Evolutionary conservation across 2,329 filamentous ascomycete species (phyloP).

Genomic region (Fusarium praegraminearum): DNA sequence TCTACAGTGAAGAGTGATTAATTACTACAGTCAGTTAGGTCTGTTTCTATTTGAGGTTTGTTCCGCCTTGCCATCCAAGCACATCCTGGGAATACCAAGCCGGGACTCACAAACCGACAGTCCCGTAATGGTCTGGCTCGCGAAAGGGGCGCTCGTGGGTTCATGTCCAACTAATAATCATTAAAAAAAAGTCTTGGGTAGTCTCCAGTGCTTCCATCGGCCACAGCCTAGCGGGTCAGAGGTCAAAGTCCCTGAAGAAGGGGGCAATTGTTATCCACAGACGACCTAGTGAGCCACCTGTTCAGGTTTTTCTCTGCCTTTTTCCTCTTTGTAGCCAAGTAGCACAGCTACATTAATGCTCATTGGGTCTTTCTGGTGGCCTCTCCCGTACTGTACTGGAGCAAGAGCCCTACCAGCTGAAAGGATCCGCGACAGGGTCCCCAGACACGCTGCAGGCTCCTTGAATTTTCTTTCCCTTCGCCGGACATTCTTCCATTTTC

Average conservation of each 20-base stretch:
- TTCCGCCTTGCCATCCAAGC: conserved; percentile 27
- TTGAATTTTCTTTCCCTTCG: conserved; percentile 20
- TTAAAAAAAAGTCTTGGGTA: neutral
- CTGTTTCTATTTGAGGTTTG: conserved; percentile 29
- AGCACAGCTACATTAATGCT: neutral
- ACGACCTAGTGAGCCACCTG: conserved; percentile 13
- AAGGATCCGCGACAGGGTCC: conserved; percentile 44
- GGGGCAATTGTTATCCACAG: conserved; percentile 33
- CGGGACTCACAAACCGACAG: conserved; percentile 21
- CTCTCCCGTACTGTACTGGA: conserved; percentile 6
- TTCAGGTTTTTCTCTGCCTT: conserved; percentile 5
- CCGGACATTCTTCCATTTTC: neutral
- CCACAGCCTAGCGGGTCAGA: conserved; percentile 33
- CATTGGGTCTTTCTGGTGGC: conserved; percentile 16
- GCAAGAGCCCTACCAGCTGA: conserved; percentile 42
- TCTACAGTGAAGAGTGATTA: neutral
- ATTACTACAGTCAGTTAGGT: neutral
- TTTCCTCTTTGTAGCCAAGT: conserved; percentile 1
- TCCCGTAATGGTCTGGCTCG: conserved; percentile 6
- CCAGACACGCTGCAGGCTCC: conserved; percentile 15
- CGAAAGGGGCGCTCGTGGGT: conserved; percentile 28
- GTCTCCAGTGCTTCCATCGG: conserved; percentile 7
- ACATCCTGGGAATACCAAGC: conserved; percentile 26
- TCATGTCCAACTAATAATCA: conserved; percentile 1
- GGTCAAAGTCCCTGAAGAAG: conserved; percentile 36